phyloP scores from a whole-genome alignment of 2,329 filamentous ascomycete species.

The Phialocephala sp. region DNA sequence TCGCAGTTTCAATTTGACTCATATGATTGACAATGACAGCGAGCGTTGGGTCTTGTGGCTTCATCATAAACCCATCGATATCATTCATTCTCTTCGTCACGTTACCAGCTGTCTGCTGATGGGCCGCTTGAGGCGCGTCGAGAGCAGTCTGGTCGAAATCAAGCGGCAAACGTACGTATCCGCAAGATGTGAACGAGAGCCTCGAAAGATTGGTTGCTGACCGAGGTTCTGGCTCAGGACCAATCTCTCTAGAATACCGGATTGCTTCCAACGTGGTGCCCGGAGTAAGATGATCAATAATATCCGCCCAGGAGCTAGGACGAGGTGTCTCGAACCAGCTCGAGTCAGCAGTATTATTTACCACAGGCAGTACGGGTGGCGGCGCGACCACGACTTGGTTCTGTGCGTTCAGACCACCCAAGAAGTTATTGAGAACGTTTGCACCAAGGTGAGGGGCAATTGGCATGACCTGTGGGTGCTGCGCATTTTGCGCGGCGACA shows the following conservation, averaged over 20 bases:
- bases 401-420: constrained; percentile 4
- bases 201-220: constrained; percentile 32
- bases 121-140: constrained; percentile 22
- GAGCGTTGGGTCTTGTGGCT: constrained; percentile 34
- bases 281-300: constrained; percentile 57
- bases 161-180: constrained; percentile 40
- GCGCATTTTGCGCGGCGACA: constrained; percentile 20
- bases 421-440: neutral
- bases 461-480: constrained; percentile 10
- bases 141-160: constrained; percentile 40
- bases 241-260: constrained; percentile 44
- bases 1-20: constrained; percentile 27
- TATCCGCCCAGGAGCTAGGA: constrained; percentile 54
- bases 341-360: constrained; percentile 24
- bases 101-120: constrained; percentile 25
- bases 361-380: constrained; percentile 9
- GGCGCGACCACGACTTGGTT: neutral
- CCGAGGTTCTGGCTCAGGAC: constrained; percentile 34
- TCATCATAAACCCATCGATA: constrained; percentile 41
- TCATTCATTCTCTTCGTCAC: constrained; percentile 36
- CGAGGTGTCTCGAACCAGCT: constrained; percentile 46
- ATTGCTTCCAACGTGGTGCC: constrained; percentile 51
- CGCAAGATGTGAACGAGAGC: constrained; percentile 41
- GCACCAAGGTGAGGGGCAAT: constrained; percentile 8
- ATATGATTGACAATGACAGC: constrained; percentile 39